Evolutionary conservation across 106 monocot genomes (phyloP).

Genomic region (Chionographis japonica): DNA sequence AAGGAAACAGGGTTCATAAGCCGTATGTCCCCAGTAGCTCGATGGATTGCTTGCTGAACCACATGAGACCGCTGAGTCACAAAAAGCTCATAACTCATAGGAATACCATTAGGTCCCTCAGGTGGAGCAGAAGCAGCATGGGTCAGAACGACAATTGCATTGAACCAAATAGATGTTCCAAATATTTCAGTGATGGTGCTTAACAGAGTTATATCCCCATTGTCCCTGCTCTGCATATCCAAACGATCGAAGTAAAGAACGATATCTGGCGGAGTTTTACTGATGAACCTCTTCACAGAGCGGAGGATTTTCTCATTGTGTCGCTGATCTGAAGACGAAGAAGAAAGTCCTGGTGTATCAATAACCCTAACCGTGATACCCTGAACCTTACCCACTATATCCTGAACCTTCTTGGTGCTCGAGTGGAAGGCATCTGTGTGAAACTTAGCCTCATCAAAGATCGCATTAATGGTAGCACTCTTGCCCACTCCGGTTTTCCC

Average conservation of each 20-base stretch:
- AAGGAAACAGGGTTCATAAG: slow-evolving; percentile 95
- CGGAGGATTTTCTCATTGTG: slow-evolving; percentile 71
- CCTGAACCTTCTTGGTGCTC: slow-evolving; percentile 70
- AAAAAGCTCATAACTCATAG: slow-evolving; percentile 98
- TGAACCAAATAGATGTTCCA: slow-evolving; percentile 93
- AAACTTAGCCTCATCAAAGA: slow-evolving; percentile 62
- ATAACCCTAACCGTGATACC: slow-evolving; percentile 87
- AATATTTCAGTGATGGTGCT: slow-evolving; percentile 77
- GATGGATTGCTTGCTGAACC: slow-evolving; percentile 88
- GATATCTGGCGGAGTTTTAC: slow-evolving; percentile 80
- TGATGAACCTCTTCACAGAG: slow-evolving; percentile 71
- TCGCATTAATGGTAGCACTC: slow-evolving; percentile 95
- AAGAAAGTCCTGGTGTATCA: slow-evolving; percentile 86
- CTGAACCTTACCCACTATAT: slow-evolving; percentile 62
- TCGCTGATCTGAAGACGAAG: slow-evolving; percentile 59
- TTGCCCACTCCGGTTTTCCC: slow-evolving; percentile 95
- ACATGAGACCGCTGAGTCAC: slow-evolving; percentile 94
- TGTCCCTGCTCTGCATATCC: slow-evolving; percentile 90
- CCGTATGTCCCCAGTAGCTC: slow-evolving; percentile 82
- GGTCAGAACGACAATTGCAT: slow-evolving; percentile 94
- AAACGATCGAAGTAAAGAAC: slow-evolving; percentile 92
- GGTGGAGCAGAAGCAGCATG: slow-evolving; percentile 99
- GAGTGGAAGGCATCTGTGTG: slow-evolving; percentile 63
- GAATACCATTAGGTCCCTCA: slow-evolving; percentile 72
- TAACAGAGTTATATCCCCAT: slow-evolving; percentile 75